Conservation (phyloP, 2,329 filamentous ascomycete genomes). For the Diaporthe longicolla region DNA sequence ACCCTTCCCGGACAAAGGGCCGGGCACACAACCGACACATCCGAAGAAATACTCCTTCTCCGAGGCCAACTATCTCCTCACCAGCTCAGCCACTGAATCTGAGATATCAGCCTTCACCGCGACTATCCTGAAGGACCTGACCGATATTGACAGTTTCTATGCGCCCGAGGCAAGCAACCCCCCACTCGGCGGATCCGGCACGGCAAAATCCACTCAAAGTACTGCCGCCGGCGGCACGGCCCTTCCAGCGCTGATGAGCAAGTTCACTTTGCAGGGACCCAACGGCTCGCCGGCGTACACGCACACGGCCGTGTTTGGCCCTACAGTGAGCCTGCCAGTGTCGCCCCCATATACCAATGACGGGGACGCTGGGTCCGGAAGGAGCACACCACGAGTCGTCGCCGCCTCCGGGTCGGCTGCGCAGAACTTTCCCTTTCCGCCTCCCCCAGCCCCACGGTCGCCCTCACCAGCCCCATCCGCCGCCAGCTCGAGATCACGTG, state of each 20-base stretch:
- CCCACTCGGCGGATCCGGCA: slow-evolving; percentile 2
- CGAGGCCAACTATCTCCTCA: slow-evolving; percentile 70
- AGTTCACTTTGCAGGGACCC: slow-evolving; percentile 22
- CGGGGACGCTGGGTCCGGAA: neutral
- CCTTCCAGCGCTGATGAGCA: slow-evolving; percentile 26
- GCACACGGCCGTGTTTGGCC: slow-evolving; percentile 23
- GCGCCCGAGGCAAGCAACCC: slow-evolving; percentile 52
- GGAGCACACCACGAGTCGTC: slow-evolving; percentile 27
- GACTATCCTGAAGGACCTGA: slow-evolving; percentile 64
- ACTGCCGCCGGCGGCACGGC: neutral
- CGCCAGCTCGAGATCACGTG: slow-evolving; percentile 20
- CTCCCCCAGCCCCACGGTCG: slow-evolving; percentile 23
- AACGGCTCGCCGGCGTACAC: slow-evolving; percentile 36
- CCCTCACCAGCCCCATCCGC: slow-evolving; percentile 31
- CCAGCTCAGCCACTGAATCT: slow-evolving; percentile 65
- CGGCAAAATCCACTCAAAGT: slow-evolving; percentile 42
- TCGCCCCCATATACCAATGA: slow-evolving; percentile 9
- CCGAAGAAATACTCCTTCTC: slow-evolving; percentile 56
- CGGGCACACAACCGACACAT: slow-evolving; percentile 42
- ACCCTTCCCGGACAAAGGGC: neutral
- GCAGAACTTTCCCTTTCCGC: slow-evolving; percentile 28
- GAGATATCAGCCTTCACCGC: slow-evolving; percentile 70
- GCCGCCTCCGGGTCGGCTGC: neutral
- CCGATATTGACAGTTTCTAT: slow-evolving; percentile 63
- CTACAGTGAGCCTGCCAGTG: slow-evolving; percentile 14